These are phyloP conservation scores for Nigrospora oryzae DNA, from an alignment of 2,329 filamentous ascomycete species.

Conservation along the genomic window DNA sequence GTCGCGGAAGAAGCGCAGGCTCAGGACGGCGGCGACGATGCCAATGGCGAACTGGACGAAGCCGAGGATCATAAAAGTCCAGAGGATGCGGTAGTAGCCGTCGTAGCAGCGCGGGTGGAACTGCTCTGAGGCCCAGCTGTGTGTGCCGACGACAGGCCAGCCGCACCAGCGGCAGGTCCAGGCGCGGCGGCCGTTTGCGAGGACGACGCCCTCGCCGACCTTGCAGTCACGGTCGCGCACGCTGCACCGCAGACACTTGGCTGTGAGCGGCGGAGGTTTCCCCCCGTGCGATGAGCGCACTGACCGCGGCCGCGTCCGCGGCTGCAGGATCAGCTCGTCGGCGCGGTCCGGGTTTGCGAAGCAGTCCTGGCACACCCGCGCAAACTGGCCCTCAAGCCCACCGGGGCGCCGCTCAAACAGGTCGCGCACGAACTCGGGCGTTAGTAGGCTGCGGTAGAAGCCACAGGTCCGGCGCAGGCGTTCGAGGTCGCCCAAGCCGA, in stretches of 20 bases:
- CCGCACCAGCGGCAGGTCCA: conserved; percentile 38
- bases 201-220: conserved; percentile 25
- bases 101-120: conserved; percentile 31
- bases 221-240: conserved; percentile 22
- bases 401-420: conserved; percentile 23
- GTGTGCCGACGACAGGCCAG: conserved; percentile 22
- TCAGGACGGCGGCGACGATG: conserved; percentile 25
- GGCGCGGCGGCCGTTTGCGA: conserved; percentile 23
- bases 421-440: conserved; percentile 22
- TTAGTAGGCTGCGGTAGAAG: conserved; percentile 24
- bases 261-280: conserved; percentile 26
- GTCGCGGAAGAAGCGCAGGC: conserved; percentile 26
- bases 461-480: conserved; percentile 31
- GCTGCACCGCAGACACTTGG: conserved; percentile 30
- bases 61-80: conserved; percentile 28
- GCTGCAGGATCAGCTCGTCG: conserved; percentile 24
- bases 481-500: conserved; percentile 34
- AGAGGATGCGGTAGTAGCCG: conserved; percentile 25
- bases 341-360: conserved; percentile 17
- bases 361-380: conserved; percentile 31
- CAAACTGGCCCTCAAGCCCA: conserved; percentile 19
- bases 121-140: conserved; percentile 24
- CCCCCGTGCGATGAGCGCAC: too few relatives aligned
- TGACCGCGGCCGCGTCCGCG: conserved; percentile 7
- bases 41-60: conserved; percentile 27